Percentiles rank a stretch among this genome's conserved stretches.
Conservation (phyloP, 2,329 filamentous ascomycete species). For the Stenocarpella maydis region DNA sequence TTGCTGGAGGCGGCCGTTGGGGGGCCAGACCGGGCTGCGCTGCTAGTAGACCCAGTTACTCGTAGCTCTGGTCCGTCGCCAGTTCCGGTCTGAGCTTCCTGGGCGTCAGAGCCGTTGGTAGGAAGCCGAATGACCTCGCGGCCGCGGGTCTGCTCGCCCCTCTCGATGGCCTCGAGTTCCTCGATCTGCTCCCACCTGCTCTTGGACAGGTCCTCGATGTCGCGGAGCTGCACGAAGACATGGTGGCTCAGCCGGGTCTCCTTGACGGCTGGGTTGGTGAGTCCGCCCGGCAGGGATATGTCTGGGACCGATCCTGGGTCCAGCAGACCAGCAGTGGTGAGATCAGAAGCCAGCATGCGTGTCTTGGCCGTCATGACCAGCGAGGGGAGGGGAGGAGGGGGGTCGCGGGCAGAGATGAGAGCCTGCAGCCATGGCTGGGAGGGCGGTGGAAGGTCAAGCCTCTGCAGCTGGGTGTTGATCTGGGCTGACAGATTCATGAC, state of each 20-base stretch:
- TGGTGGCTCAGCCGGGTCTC: conserved; percentile 67
- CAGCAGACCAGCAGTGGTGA: conserved; percentile 67
- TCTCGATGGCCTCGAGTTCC: conserved; percentile 75
- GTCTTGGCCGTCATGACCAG: conserved; percentile 82
- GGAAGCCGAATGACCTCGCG: conserved; percentile 81
- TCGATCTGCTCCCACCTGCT: conserved; percentile 90
- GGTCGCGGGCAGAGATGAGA: conserved; percentile 65
- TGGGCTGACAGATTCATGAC: conserved; percentile 55
- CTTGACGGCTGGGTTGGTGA: conserved; percentile 61
- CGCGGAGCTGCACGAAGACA: conserved; percentile 82
- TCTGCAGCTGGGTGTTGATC: conserved; percentile 57
- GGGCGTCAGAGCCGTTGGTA: conserved; percentile 52
- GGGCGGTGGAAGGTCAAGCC: conserved; percentile 62
- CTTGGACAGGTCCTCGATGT: conserved; percentile 82
- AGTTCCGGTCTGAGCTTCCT: conserved; percentile 51
- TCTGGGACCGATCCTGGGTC: conserved; percentile 48
- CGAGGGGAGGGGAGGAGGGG: conserved; percentile 70
- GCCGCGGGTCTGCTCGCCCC: conserved; percentile 78
- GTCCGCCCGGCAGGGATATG: conserved; percentile 64
- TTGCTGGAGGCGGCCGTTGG: conserved; percentile 44
- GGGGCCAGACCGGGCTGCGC: background rate
- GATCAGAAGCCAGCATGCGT: conserved; percentile 80
- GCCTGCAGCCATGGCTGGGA: conserved; percentile 68
- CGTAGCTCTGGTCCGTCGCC: conserved; percentile 46
- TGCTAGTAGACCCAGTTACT: background rate